Base-by-base conservation (phyloP, 352 stramenopile genomes). In the Nothophytophthora sp. region DNA sequence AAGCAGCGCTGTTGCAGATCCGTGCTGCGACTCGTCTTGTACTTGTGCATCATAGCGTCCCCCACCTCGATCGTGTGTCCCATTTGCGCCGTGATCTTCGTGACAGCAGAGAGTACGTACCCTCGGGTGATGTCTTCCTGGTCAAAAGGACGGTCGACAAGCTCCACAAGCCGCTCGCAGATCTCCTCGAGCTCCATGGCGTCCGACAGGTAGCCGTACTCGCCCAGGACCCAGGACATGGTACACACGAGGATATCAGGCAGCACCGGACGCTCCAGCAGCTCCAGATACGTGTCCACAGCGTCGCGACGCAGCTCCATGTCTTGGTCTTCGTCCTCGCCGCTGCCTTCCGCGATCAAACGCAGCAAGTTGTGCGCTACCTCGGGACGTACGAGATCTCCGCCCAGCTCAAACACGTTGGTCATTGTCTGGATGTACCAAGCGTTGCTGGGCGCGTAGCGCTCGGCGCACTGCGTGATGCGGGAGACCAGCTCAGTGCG, bases 391-490 rank as follows among this genome's bases (percentile, higher is more conserved):
- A 99, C 97, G 30, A 99, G 88, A 60, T 99, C 97, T 41, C 97
- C 98, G 15, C 90, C 95, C 2, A 97, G 70, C 49, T 97, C 88
- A 57, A 98, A 98, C 3, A 98, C 90, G 48, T 97, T 96, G 6
- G 96, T 99, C 77, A 99, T 99, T 9, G 96, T 99, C 55, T 94
- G 74, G 42, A 99, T 98, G 70, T 99, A 99, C 98, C 98, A 99
- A 2, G 87, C 88, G 66, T 99, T 99, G 74, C 92, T 98, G 8
- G 97, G 97, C 18, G 97, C 97, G 44, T 93, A 95, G 15, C 97
- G 82, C 72, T 99, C 98, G 2, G 97, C 96, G 60, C 98, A 98
- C 57, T 98, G 95, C 47, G 96, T 99, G 43, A 99, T 98, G 49
- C 97, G 95, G 8, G 81, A 92, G 23, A 99, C 98, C 23, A 99